Conservation (phyloP, 1,284 basidiomycete species). For the Earliella scabrosa region DNA sequence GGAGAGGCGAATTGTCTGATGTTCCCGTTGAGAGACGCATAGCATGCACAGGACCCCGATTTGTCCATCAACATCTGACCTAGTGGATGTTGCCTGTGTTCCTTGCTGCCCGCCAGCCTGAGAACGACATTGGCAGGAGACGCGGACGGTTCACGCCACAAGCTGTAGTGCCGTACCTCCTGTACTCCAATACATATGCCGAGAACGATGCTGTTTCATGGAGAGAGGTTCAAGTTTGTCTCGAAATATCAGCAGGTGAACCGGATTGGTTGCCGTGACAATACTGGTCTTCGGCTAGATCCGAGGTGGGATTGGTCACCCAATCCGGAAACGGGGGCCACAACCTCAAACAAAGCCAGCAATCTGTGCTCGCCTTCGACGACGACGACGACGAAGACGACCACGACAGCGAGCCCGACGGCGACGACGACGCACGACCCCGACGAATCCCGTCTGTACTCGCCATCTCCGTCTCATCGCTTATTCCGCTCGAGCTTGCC, state of each 20-base stretch:
- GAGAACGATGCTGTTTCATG: too few species aligned
- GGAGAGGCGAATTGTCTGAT: too few species aligned
- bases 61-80: not conserved
- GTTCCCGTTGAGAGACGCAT: not conserved
- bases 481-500: not conserved
- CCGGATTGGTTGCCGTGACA: slow-evolving; percentile 25
- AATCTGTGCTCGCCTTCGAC: slow-evolving; percentile 3
- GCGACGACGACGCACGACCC: slow-evolving; percentile 2
- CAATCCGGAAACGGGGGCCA: slow-evolving; percentile 10
- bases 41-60: not conserved
- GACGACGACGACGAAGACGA: slow-evolving; percentile 1
- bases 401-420: slow-evolving; percentile 1
- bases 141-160: too few species aligned
- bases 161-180: too few species aligned
- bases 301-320: slow-evolving; percentile 21
- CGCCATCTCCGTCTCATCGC: slow-evolving; percentile 13
- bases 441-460: slow-evolving; percentile 7
- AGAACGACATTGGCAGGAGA: too few species aligned
- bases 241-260: not conserved
- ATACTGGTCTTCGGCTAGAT: slow-evolving; percentile 25
- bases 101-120: too few species aligned
- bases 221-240: too few species aligned
- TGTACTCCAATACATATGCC: not conserved
- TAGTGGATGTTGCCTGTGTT: not conserved
- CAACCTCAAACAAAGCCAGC: slow-evolving; percentile 20